Conservation (phyloP, 225 moss, liverwort and hornwort genomes). For the Pleurozium schreberi region DNA sequence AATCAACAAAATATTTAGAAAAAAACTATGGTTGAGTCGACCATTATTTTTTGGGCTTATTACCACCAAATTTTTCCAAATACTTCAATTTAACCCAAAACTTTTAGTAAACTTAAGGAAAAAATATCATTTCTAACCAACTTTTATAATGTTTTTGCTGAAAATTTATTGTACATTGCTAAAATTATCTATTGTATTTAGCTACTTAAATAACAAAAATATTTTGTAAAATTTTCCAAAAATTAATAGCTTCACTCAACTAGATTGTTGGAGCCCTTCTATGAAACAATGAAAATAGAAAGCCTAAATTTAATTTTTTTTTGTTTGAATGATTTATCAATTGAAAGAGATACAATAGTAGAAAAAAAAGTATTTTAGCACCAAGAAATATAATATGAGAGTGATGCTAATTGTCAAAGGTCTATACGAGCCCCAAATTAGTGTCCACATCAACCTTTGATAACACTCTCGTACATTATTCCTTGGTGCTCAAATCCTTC, state of each 20-base stretch:
- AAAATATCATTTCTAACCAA: too few species aligned
- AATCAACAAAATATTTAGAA: neutral
- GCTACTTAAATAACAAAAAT: neutral
- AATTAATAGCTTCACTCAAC: accelerated
- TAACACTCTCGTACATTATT: too few species aligned
- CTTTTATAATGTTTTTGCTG: neutral
- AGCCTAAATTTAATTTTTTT: too few species aligned
- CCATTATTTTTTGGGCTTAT: neutral
- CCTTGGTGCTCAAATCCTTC: too few species aligned
- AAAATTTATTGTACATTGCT: neutral
- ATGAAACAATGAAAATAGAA: neutral
- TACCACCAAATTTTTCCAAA: neutral
- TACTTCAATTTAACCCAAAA: neutral
- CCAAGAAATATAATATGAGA: neutral
- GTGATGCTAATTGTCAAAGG: accelerated
- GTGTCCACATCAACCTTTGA: too few species aligned
- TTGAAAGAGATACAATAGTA: neutral
- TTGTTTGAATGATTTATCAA: neutral
- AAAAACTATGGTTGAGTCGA: neutral
- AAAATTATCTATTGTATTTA: neutral
- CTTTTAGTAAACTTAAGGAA: too few species aligned
- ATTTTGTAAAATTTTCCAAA: neutral
- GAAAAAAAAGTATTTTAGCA: too few species aligned
- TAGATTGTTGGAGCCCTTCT: accelerated
- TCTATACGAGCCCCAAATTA: too few species aligned